These are phyloP conservation scores for Mycosphaerella sp. DNA, from an alignment of 2,329 filamentous ascomycete species.

Conservation along the genomic window DNA sequence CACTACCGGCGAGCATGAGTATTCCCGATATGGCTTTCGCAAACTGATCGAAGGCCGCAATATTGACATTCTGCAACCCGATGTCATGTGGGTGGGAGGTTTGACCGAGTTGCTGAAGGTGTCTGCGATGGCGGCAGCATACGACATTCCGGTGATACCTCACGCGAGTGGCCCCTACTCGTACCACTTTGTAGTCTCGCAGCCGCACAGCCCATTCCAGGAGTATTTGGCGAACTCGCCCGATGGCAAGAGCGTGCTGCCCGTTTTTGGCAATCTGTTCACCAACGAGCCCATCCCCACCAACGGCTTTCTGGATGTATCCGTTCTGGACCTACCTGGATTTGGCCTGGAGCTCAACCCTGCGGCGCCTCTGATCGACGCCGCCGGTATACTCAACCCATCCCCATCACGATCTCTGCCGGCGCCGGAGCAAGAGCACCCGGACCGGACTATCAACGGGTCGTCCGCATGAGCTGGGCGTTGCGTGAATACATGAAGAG, in stretches of 20 bases:
- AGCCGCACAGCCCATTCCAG: slow-evolving; percentile 90
- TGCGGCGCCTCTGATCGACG: slow-evolving; percentile 69
- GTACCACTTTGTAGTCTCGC: slow-evolving; percentile 92
- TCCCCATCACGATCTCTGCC: slow-evolving; percentile 43
- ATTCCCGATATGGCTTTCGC: slow-evolving; percentile 88
- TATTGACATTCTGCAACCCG: slow-evolving; percentile 88
- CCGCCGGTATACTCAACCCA: slow-evolving; percentile 64
- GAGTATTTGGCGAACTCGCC: slow-evolving; percentile 92
- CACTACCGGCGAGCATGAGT: slow-evolving; percentile 94
- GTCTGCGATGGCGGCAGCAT: slow-evolving; percentile 79
- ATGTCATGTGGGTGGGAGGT: slow-evolving; percentile 96
- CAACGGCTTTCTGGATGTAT: slow-evolving; percentile 72
- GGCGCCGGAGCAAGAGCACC: slow-evolving; percentile 18
- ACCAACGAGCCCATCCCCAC: slow-evolving; percentile 81
- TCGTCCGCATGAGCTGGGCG: neutral
- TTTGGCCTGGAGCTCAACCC: slow-evolving; percentile 87
- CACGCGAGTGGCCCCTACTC: slow-evolving; percentile 91
- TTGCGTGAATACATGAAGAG: neutral
- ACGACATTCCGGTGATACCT: slow-evolving; percentile 92
- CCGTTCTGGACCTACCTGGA: slow-evolving; percentile 77
- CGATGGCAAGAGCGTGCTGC: slow-evolving; percentile 80
- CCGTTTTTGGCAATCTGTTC: slow-evolving; percentile 89
- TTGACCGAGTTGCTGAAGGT: slow-evolving; percentile 89
- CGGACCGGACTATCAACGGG: slow-evolving; percentile 12
- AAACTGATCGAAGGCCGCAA: slow-evolving; percentile 89